Evolutionary conservation across 495 filamentous ascomycete species (phyloP).

Genomic region (Ascodesmis nigricans): DNA sequence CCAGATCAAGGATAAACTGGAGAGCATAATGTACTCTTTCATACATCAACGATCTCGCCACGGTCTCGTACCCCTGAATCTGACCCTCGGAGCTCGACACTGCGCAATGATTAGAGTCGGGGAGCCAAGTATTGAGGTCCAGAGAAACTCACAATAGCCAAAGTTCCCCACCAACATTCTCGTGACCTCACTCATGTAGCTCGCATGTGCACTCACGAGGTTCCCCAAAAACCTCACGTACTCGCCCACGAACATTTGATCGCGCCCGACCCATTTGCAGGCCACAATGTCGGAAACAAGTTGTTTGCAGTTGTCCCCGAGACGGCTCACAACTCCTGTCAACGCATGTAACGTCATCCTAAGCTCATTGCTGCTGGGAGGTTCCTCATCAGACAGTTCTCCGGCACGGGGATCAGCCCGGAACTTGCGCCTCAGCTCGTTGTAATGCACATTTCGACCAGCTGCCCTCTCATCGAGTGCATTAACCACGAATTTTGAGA

Average conservation of each 20-base stretch:
- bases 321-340: constrained; percentile 42
- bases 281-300: constrained; percentile 51
- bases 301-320: constrained; percentile 50
- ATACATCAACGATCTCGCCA: constrained; percentile 38
- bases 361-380: constrained; percentile 15
- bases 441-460: constrained; percentile 14
- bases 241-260: constrained; percentile 54
- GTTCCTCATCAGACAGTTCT: background rate
- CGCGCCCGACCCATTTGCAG: constrained; percentile 66
- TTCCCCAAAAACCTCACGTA: constrained; percentile 64
- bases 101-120: constrained; percentile 6
- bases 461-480: constrained; percentile 16
- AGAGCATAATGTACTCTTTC: constrained; percentile 51
- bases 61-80: constrained; percentile 35
- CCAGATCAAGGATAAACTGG: constrained; percentile 50
- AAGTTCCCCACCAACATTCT: constrained; percentile 65
- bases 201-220: constrained; percentile 52
- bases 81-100: constrained; percentile 30
- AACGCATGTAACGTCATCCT: constrained; percentile 31
- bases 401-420: constrained; percentile 7
- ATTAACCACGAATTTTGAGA: constrained; percentile 17
- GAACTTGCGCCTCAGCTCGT: constrained; percentile 18
- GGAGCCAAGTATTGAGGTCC: background rate
- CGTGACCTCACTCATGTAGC: constrained; percentile 39
- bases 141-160: constrained; percentile 26